Evolutionary conservation across 192 early-diverging fungal species (phyloP).

Genomic region (Allomyces arbusculus): DNA sequence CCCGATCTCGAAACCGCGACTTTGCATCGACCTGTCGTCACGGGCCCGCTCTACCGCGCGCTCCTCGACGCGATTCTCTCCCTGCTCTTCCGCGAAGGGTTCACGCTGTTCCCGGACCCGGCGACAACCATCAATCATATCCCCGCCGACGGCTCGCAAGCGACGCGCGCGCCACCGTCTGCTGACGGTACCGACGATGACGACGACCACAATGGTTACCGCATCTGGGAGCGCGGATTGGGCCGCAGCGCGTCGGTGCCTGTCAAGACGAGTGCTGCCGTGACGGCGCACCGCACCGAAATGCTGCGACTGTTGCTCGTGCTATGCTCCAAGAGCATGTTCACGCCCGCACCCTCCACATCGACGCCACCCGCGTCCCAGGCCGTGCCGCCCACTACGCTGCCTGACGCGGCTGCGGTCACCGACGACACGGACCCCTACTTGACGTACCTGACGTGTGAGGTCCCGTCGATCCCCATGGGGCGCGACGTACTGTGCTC

Average conservation of each 20-base stretch:
- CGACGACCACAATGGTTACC: too few species aligned
- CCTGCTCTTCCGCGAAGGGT: neutral
- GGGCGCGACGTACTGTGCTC: neutral
- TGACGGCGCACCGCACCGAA: neutral
- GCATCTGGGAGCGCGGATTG: too few species aligned
- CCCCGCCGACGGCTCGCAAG: neutral
- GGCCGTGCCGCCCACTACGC: neutral
- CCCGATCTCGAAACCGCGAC: neutral
- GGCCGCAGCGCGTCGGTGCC: too few species aligned
- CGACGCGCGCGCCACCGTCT: too few species aligned
- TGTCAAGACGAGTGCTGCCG: too few species aligned
- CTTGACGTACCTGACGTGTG: neutral
- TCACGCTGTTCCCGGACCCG: neutral
- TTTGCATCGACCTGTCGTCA: too few species aligned
- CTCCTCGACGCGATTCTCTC: neutral
- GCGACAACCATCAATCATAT: neutral
- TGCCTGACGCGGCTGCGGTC: neutral
- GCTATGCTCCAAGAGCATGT: neutral
- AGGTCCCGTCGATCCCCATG: neutral
- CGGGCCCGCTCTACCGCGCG: neutral
- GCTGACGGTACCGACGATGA: too few species aligned
- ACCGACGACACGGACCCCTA: neutral
- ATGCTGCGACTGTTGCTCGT: neutral
- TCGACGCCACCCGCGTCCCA: neutral
- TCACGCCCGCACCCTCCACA: neutral